Percentiles rank a stretch among this genome's conserved stretches.
phyloP scores from a whole-genome alignment of 2,329 filamentous ascomycete species.

The Cladophialophora psammophila region DNA sequence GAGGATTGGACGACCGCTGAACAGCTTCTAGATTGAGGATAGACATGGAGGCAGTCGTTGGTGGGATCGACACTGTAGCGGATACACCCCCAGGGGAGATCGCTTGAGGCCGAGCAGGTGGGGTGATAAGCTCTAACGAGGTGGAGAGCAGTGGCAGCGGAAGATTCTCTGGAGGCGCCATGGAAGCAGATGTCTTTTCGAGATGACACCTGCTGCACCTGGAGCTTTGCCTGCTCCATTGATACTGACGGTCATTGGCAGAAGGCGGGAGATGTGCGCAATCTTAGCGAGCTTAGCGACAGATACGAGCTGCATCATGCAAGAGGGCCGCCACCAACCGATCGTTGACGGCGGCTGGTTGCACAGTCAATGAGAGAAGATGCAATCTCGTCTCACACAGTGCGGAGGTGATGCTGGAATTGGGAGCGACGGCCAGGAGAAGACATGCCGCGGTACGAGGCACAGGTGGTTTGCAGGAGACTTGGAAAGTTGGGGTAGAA shows the following conservation, averaged over 20 bases:
- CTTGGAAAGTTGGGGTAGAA: not conserved
- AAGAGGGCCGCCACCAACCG: slow-evolving; percentile 1
- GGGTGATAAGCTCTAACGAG: slow-evolving; percentile 4
- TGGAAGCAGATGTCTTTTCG: slow-evolving; percentile 6
- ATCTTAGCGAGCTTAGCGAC: slow-evolving; percentile 16
- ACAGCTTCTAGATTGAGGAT: slow-evolving; percentile 31
- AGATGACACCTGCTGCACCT: slow-evolving; percentile 6
- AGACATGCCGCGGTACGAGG: not conserved
- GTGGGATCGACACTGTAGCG: slow-evolving; percentile 9
- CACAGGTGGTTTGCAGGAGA: not conserved
- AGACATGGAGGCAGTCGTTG: slow-evolving; percentile 7
- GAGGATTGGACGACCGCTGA: slow-evolving; percentile 21
- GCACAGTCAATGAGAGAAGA: not conserved
- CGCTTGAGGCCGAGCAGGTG: not conserved
- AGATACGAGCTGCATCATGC: not conserved
- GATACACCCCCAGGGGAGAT: not conserved
- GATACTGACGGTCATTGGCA: slow-evolving; percentile 9
- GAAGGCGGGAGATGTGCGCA: slow-evolving; percentile 7
- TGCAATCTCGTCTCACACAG: not conserved
- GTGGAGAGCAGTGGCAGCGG: slow-evolving; percentile 6
- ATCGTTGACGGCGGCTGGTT: not conserved
- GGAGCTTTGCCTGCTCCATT: not conserved
- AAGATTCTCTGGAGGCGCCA: slow-evolving; percentile 4
- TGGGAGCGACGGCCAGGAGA: not conserved
- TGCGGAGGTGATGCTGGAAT: not conserved